Percentiles rank a stretch among this genome's conserved stretches.
These are phyloP conservation scores for Voacanga thouarsii DNA, from an alignment of 257 asterid species.

Conservation along the genomic window DNA sequence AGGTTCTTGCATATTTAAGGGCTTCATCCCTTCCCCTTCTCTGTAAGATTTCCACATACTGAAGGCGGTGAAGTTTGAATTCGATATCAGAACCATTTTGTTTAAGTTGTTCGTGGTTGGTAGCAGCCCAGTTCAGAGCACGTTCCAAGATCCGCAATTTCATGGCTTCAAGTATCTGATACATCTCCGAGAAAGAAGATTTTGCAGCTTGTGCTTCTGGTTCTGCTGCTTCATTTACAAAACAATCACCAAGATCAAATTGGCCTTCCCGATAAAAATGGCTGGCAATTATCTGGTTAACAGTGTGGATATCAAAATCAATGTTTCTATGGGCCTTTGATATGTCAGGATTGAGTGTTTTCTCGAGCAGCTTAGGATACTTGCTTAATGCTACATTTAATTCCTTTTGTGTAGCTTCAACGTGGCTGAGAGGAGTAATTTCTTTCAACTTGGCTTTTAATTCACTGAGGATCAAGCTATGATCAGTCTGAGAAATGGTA, in stretches of 20 bases:
- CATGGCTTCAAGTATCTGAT: slow-evolving; percentile 73
- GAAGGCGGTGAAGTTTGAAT: slow-evolving; percentile 74
- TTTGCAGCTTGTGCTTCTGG: slow-evolving; percentile 50
- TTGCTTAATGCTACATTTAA: slow-evolving; percentile 72
- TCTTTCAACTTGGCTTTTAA: slow-evolving; percentile 67
- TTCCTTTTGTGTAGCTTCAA: slow-evolving; percentile 80
- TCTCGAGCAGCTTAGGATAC: slow-evolving; percentile 76
- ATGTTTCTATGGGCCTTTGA: slow-evolving; percentile 78
- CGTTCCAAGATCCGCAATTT: slow-evolving; percentile 66
- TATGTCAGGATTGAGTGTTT: slow-evolving; percentile 73
- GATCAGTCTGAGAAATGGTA: slow-evolving; percentile 42
- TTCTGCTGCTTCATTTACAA: slow-evolving; percentile 54
- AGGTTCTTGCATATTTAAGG: slow-evolving; percentile 58
- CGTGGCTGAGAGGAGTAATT: slow-evolving; percentile 65
- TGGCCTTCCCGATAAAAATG: slow-evolving; percentile 84
- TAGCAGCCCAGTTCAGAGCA: slow-evolving; percentile 74
- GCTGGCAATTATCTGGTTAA: slow-evolving; percentile 75
- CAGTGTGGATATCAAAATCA: slow-evolving; percentile 60
- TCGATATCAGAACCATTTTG: slow-evolving; percentile 66
- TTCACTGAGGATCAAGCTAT: slow-evolving; percentile 48
- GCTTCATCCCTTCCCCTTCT: slow-evolving; percentile 71
- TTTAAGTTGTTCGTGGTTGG: slow-evolving; percentile 53
- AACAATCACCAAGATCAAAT: slow-evolving; percentile 79
- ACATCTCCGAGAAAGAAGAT: slow-evolving; percentile 62
- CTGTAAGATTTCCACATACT: slow-evolving; percentile 74